Conservation (phyloP, 2,329 filamentous ascomycete genomes). For the Bipolaris gigantea region DNA sequence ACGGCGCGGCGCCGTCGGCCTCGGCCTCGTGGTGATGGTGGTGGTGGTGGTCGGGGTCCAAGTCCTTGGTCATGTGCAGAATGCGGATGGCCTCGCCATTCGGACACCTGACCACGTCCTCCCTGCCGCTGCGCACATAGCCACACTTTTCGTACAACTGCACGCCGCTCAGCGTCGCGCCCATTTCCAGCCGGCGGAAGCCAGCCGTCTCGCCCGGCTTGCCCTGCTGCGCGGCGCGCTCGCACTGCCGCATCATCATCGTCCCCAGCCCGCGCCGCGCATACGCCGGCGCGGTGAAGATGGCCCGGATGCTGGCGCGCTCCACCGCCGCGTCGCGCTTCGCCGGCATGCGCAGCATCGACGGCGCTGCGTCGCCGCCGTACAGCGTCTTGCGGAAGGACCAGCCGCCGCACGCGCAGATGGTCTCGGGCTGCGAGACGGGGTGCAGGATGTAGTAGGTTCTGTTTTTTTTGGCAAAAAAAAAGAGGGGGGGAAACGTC, state of each 20-base stretch:
- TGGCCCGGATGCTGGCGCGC: conserved; percentile 40
- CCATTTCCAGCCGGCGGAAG: conserved; percentile 40
- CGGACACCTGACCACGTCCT: conserved; percentile 37
- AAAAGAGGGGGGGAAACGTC: neutral
- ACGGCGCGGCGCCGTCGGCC: no score
- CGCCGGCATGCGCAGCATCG: conserved; percentile 34
- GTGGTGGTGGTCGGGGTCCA: no score
- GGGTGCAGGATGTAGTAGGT: conserved; percentile 44
- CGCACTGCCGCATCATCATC: conserved; percentile 46
- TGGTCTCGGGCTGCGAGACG: conserved; percentile 16
- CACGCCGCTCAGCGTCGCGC: conserved; percentile 40
- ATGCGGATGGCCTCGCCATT: conserved; percentile 40
- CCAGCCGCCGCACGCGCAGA: conserved; percentile 44
- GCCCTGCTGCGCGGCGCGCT: conserved; percentile 29
- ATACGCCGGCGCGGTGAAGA: conserved; percentile 39
- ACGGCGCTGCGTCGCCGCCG: conserved; percentile 39
- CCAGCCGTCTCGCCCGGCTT: conserved; percentile 19
- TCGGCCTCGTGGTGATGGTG: no score
- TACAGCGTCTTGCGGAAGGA: conserved; percentile 42
- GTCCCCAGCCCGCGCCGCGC: conserved; percentile 38
- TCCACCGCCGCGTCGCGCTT: conserved; percentile 33
- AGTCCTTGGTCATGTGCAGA: conserved; percentile 42
- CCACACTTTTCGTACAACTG: conserved; percentile 41
- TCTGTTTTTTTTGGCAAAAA: conserved; percentile 1
- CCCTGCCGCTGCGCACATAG: conserved; percentile 39